Evolutionary conservation across 176 grass and related monocot species (phyloP), one percentile per base, ranked within the genome.

Genomic region (Ananas comosus): DNA sequence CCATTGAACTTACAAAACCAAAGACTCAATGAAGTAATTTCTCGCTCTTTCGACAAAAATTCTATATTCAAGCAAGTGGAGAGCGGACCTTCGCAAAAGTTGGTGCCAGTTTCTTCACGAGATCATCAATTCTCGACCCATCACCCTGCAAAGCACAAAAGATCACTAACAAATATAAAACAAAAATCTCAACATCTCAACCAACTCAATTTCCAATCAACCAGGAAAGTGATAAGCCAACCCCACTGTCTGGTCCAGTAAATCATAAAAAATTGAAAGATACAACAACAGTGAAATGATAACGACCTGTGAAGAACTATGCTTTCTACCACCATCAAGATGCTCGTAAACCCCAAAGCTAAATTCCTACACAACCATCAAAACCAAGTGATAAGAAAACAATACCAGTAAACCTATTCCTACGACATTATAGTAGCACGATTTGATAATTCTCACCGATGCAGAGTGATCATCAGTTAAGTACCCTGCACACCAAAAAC

Each of bases 111-210:
- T 74, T 64, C 28, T 75, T 48, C 22, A 58, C 13, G 1, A 57
- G 51, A 9, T 53, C 27, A 51, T 80, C 71, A 54, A 72, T 70
- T 49, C 1, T 81, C 51, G 9, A 42, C 8, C 66, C 51, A 67
- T 72, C 67, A 33, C 66, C 71, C 89, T 88, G 79, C 16, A 64
- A 49, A 78, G 19, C 42, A 79, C 2, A 18, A 83, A 73, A 78
- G 28, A 24, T 66, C 52, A 66, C 22, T 2, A 61, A 11, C 10
- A 71, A 68, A 25, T 29, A 70, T 27, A 57, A 49, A 66, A 73
- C 1, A 51, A 73, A 80, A 53, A 13, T n/a, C 11, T 22, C 54
- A 23, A 61, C 3, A 17, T 19, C 56, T 61, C 56, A 61, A 61
- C 21, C 4, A 22, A 22, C 21, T 61, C 56, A 42, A 42, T 42